These are phyloP conservation scores for Lojkania enalia DNA, from an alignment of 2,329 filamentous ascomycete species.

Conservation along the genomic window DNA sequence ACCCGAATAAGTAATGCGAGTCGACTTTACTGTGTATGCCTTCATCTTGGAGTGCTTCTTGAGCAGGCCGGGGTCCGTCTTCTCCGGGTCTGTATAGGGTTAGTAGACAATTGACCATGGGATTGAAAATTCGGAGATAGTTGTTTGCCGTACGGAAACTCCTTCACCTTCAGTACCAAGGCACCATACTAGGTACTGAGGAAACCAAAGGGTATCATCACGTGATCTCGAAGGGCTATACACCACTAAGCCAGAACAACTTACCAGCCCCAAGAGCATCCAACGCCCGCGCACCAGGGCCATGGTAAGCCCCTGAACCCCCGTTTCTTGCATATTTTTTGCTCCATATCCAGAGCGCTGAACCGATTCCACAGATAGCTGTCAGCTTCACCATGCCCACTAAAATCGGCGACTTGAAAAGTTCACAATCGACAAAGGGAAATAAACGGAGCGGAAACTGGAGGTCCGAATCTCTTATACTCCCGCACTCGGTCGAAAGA, in stretches of 20 bases:
- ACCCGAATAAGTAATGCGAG: conserved; percentile 67
- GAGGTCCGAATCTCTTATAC: conserved; percentile 33
- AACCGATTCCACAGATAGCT: conserved; percentile 40
- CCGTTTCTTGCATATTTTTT: conserved; percentile 23
- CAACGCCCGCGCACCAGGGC: conserved; percentile 21
- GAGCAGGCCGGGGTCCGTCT: conserved; percentile 77
- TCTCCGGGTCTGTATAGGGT: conserved; percentile 46
- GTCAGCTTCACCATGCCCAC: conserved; percentile 46
- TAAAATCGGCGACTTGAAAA: conserved; percentile 24
- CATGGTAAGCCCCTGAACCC: conserved; percentile 17
- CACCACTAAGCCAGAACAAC: conserved; percentile 8
- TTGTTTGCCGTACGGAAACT: too few relatives aligned
- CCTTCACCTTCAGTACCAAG: too few relatives aligned
- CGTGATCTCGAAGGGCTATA: background rate
- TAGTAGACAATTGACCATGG: background rate
- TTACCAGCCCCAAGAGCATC: conserved; percentile 29
- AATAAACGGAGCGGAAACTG: conserved; percentile 26
- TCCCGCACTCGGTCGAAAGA: conserved; percentile 10
- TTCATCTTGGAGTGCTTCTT: conserved; percentile 73
- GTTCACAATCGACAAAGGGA: conserved; percentile 27
- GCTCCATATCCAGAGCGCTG: conserved; percentile 41
- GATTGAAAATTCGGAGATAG: too few relatives aligned
- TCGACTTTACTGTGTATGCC: conserved; percentile 70
- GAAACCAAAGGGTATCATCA: too few relatives aligned
- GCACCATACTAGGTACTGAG: too few relatives aligned